Evolutionary conservation across 2,329 filamentous ascomycete species (phyloP), one percentile per base, ranked within the genome.

Genomic region (Gliomastix tumulicola): DNA sequence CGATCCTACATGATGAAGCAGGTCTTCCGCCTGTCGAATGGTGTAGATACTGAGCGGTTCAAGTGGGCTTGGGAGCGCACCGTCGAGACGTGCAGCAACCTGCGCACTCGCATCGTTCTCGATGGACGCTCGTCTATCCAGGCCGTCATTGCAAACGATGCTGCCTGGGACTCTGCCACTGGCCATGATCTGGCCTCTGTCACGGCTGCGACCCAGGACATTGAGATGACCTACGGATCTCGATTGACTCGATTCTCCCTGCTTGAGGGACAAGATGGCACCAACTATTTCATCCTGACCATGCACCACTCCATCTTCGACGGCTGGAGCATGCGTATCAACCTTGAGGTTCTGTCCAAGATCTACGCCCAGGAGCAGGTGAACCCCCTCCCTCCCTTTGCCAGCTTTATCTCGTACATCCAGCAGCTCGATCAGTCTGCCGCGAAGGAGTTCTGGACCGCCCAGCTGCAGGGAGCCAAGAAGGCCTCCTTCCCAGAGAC

Each of bases 331-430:
- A 28, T 42, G 5, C 25, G 30, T 13, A 32, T 37, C 3, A 9
- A 32, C 20, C 19, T 37, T 17, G 35, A 37, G 12, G 32, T 28
- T 3, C 35, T 44, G 7, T 11, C 27, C 10, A 11, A 20, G 4
- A 10, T 32, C 12, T 46, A 46, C 21, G 12, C 19, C 32, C 10
- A 34, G 32, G 15, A 21, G 21, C 17, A 21, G 1, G 15, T 34
- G 6, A 19, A 15, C 17, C 15, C 10, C 21, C 32, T n/a, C 18
- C 31, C 15, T 4, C 37, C 42, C 6, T 67, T 65, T 48, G 61
- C 59, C 32, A 49, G 58, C 19, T 67, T 66, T 38, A 63, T 67
- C 43, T 54, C 56, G 28, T 62, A 65, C 39, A 53, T 68, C 6
- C 51, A 56, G 39, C 53, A 64, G 21, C 49, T 53, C 15, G 37